phyloP scores from a whole-genome alignment of 1,284 basidiomycete species.

The Ustilago curta region DNA sequence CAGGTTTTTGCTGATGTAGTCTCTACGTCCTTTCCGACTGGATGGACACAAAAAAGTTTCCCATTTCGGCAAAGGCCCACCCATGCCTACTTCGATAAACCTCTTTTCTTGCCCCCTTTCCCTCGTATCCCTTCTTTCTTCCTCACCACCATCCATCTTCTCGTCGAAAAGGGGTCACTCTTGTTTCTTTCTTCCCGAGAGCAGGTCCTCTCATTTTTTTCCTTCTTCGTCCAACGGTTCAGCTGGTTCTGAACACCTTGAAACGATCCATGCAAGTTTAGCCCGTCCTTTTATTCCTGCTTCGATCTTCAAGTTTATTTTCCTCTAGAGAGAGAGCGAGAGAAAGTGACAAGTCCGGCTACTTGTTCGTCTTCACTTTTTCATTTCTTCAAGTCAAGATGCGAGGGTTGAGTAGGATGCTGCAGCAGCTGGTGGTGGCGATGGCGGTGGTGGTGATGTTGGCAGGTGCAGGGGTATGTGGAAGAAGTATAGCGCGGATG shows the following conservation, averaged over 20 bases:
- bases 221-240: slow-evolving; percentile 1
- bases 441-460: background rate
- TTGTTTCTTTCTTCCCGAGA: slow-evolving; percentile 1
- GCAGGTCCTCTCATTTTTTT: slow-evolving; percentile 19
- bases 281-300: background rate
- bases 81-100: background rate
- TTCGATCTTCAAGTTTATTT: background rate
- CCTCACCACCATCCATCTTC: slow-evolving; percentile 18
- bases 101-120: background rate
- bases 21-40: slow-evolving; percentile 1
- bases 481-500: background rate
- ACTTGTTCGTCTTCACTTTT: background rate
- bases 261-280: too few relatives aligned
- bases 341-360: background rate
- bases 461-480: background rate
- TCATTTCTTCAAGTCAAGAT: background rate
- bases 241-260: slow-evolving; percentile 18
- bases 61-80: background rate
- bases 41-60: background rate
- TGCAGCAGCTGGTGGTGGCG: background rate
- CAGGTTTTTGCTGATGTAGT: slow-evolving; percentile 8
- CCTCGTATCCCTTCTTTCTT: background rate
- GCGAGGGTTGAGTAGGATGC: background rate
- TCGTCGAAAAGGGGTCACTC: slow-evolving; percentile 7
- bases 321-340: too few relatives aligned